These are phyloP conservation scores for Parachlorella kessleri DNA, from an alignment of 139 green algal genomes.

Conservation along the genomic window DNA sequence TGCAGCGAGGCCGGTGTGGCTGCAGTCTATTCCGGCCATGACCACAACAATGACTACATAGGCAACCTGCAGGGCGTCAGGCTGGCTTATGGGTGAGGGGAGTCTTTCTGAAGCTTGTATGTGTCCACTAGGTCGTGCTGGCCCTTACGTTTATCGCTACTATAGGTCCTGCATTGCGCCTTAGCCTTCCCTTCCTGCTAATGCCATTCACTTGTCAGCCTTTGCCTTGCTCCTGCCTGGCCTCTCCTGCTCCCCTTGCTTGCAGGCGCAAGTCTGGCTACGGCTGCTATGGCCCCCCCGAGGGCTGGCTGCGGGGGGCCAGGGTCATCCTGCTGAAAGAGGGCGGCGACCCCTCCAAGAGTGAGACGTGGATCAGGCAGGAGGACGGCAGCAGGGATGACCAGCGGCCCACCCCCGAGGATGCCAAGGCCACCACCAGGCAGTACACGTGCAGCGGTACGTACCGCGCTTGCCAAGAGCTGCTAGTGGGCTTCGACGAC, in stretches of 20 bases:
- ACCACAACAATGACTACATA: constrained; percentile 34
- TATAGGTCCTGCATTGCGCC: neutral
- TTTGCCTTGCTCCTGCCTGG: neutral
- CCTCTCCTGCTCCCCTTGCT: neutral
- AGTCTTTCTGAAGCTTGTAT: neutral
- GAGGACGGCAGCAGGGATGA: too few species aligned
- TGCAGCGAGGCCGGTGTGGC: constrained; percentile 7
- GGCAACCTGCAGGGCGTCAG: constrained; percentile 11
- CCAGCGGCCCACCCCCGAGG: too few species aligned
- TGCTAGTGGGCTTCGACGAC: too few species aligned
- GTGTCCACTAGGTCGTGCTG: neutral
- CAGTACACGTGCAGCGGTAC: too few species aligned
- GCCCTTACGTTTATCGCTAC: neutral
- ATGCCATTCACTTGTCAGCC: too few species aligned
- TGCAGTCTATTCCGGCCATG: constrained; percentile 29
- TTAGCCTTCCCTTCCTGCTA: too few species aligned
- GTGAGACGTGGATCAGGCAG: too few species aligned
- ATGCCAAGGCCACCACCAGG: too few species aligned
- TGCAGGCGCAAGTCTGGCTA: constrained; percentile 33
- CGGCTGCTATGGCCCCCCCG: constrained; percentile 22
- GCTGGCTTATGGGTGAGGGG: constrained; percentile 33
- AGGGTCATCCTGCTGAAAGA: constrained; percentile 8
- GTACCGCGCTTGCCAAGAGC: too few species aligned
- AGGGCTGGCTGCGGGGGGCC: neutral
- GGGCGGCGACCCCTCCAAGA: too few species aligned